phyloP scores from a whole-genome alignment of 73 alveolate species.

The Tetrahymena borealis region DNA sequence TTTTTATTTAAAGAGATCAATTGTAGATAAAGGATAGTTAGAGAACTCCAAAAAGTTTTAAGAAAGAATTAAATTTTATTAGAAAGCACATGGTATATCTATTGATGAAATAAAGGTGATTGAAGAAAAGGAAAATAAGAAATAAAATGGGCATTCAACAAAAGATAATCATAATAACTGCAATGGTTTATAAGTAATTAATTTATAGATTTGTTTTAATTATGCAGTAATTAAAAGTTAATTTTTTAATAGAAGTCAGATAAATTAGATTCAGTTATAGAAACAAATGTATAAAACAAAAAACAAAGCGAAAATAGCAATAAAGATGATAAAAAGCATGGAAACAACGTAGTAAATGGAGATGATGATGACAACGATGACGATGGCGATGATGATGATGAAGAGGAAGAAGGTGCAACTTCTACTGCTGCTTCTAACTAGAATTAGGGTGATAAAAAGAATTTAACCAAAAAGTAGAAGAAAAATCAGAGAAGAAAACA shows the following conservation, averaged over 20 bases:
- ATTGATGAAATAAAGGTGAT: not conserved
- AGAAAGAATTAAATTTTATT: constrained; percentile 29
- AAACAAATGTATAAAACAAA: not conserved
- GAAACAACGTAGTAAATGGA: not conserved
- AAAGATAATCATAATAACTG: not conserved
- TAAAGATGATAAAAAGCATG: not conserved
- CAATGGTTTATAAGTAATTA: not conserved
- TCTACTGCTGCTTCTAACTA: not conserved
- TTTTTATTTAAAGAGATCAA: not conserved
- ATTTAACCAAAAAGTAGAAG: not conserved
- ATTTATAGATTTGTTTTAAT: not conserved
- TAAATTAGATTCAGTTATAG: not conserved
- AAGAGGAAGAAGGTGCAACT: not conserved
- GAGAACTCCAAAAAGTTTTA: constrained; percentile 14
- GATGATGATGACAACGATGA: not conserved
- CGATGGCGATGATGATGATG: not conserved
- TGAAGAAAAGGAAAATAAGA: not conserved
- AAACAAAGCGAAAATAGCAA: not conserved
- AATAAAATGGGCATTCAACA: not conserved
- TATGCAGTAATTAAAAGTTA: too few relatives aligned
- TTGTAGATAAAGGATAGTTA: constrained; percentile 32
- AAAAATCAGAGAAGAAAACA: not conserved
- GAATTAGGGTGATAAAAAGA: not conserved
- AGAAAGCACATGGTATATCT: constrained; percentile 9
- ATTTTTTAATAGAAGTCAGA: not conserved